Evolutionary conservation across 2,329 filamentous ascomycete genomes (phyloP).

Genomic region (Hymenoscyphus infarciens): DNA sequence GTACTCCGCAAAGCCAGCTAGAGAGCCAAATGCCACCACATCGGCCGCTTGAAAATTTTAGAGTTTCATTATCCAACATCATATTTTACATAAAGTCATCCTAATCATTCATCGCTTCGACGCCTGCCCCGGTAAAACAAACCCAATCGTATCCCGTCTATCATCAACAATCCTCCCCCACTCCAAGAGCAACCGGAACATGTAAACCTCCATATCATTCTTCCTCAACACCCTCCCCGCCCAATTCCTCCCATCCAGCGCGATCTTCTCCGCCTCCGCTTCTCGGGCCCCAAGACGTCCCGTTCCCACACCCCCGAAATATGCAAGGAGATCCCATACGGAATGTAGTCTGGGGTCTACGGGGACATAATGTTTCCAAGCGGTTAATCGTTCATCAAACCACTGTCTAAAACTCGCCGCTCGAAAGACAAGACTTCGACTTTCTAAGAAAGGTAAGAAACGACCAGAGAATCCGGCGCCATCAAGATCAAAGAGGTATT

Average conservation of each 20-base stretch:
- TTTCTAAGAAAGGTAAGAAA: slow-evolving; percentile 49
- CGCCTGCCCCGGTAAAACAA: slow-evolving; percentile 13
- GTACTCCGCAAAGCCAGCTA: no score
- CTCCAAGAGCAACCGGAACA: slow-evolving; percentile 51
- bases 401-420: slow-evolving; percentile 61
- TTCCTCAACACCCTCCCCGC: slow-evolving; percentile 49
- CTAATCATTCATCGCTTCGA: neutral
- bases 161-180: slow-evolving; percentile 44
- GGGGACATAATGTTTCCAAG: slow-evolving; percentile 63
- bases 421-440: slow-evolving; percentile 52
- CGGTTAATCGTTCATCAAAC: slow-evolving; percentile 58
- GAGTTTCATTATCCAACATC: neutral
- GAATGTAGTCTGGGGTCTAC: slow-evolving; percentile 45
- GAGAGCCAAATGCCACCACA: no score
- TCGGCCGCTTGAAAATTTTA: neutral
- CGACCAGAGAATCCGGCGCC: slow-evolving; percentile 50
- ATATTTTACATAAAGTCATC: neutral
- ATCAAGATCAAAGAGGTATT: slow-evolving; percentile 58
- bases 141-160: slow-evolving; percentile 38
- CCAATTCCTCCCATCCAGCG: slow-evolving; percentile 51
- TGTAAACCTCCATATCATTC: slow-evolving; percentile 58
- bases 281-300: slow-evolving; percentile 12
- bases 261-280: slow-evolving; percentile 47
- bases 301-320: slow-evolving; percentile 27
- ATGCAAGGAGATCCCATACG: slow-evolving; percentile 28